Evolutionary conservation across 1,139 yeast species (phyloP).

Genomic region (Yamadazyma kanchanaburiensis): DNA sequence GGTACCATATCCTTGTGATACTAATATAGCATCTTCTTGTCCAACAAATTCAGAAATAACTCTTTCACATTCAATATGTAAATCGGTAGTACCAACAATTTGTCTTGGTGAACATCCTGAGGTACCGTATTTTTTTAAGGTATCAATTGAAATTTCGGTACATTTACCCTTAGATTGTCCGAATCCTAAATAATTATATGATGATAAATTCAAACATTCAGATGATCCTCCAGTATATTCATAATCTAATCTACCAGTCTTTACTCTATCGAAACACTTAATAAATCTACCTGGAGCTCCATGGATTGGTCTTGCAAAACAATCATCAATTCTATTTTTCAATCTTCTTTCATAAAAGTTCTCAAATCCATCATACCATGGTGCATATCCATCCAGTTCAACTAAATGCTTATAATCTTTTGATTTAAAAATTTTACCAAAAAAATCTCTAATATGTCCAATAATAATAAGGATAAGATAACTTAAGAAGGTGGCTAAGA

Average conservation of each 20-base stretch:
- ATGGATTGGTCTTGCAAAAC: slow-evolving; percentile 91
- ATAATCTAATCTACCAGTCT: slow-evolving; percentile 60
- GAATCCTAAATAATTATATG: slow-evolving; percentile 93
- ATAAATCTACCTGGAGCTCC: slow-evolving; percentile 97
- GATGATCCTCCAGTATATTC: slow-evolving; percentile 70
- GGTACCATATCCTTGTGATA: slow-evolving; percentile 95
- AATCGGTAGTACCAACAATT: slow-evolving; percentile 70
- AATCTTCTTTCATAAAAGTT: slow-evolving; percentile 89
- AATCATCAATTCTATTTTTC: slow-evolving; percentile 87
- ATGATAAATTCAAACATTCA: slow-evolving; percentile 81
- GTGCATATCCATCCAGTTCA: slow-evolving; percentile 89
- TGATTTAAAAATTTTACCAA: slow-evolving; percentile 72
- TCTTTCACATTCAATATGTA: slow-evolving; percentile 71
- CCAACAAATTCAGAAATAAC: slow-evolving; percentile 86
- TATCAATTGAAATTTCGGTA: slow-evolving; percentile 70
- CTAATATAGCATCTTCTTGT: slow-evolving; percentile 81
- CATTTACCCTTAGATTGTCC: slow-evolving; percentile 94
- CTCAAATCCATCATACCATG: slow-evolving; percentile 93
- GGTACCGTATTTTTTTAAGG: slow-evolving; percentile 68
- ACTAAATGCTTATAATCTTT: slow-evolving; percentile 62
- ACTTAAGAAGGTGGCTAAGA: slow-evolving; percentile 78
- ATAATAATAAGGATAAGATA: slow-evolving; percentile 78
- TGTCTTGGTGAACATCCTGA: slow-evolving; percentile 77
- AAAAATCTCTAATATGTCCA: slow-evolving; percentile 88
- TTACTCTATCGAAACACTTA: slow-evolving; percentile 71